A percentile compares a stretch with the other conserved stretches of the same genome.
phyloP scores from a whole-genome alignment of 768 basidiomycete species.

The Suillus hirtellus region DNA sequence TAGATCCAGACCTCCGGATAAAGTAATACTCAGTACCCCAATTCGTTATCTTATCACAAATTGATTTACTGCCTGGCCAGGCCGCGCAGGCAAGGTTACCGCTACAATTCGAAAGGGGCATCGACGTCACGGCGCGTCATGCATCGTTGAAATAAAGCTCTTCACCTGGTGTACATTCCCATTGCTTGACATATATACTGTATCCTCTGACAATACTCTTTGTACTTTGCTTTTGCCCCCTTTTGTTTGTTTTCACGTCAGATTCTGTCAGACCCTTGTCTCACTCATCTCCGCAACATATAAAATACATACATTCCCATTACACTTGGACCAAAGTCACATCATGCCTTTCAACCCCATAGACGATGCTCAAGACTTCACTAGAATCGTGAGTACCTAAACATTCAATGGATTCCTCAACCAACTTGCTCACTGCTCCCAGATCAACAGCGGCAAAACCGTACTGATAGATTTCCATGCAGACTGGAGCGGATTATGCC shows the following conservation, averaged over 20 bases:
- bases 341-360: conserved; percentile 22
- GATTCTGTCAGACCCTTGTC: conserved; percentile 4
- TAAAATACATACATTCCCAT: background rate
- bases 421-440: conserved; percentile 6
- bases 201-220: background rate
- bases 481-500: conserved; percentile 16
- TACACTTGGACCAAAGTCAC: background rate
- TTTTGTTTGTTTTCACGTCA: conserved; percentile 5
- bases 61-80: background rate
- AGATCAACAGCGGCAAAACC: conserved; percentile 29
- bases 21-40: background rate
- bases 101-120: background rate
- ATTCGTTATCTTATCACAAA: background rate
- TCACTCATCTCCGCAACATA: background rate
- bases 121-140: background rate
- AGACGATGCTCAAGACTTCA: conserved; percentile 21
- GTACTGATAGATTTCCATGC: conserved; percentile 26
- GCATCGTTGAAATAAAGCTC: background rate
- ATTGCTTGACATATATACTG: background rate
- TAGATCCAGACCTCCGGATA: background rate
- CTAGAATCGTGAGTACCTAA: conserved; percentile 17
- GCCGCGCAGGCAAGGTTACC: background rate
- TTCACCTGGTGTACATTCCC: background rate
- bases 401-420: background rate
- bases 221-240: background rate